Percentiles rank a stretch among this genome's conserved stretches.
Evolutionary conservation across 2,329 filamentous ascomycete species (phyloP).

Genomic region (Thyridium curvatum): DNA sequence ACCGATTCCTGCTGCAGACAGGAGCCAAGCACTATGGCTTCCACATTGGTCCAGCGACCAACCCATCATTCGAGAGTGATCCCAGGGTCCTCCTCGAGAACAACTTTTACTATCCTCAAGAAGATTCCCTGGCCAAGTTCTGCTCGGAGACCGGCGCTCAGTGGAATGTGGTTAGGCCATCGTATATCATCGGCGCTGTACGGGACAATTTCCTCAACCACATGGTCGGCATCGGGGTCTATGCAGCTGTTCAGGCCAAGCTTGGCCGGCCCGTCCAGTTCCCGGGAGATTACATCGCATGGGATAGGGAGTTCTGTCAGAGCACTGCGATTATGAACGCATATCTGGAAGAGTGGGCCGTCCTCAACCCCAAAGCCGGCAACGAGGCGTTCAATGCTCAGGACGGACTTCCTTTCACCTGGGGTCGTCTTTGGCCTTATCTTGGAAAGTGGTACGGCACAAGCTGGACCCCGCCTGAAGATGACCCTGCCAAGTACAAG

Average conservation of each 20-base stretch:
- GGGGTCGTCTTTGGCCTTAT: constrained; percentile 40
- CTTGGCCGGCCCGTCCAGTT: constrained; percentile 28
- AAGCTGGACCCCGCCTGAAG: constrained; percentile 22
- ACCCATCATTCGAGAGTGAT: constrained; percentile 38
- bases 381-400: constrained; percentile 43
- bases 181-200: constrained; percentile 40
- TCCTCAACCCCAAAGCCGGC: constrained; percentile 28
- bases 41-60: constrained; percentile 35
- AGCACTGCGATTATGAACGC: constrained; percentile 39
- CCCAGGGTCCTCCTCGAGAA: constrained; percentile 34
- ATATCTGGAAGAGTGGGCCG: constrained; percentile 43
- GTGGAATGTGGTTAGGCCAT: constrained; percentile 42
- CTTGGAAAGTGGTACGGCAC: constrained; percentile 37
- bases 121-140: constrained; percentile 38
- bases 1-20: constrained; percentile 41
- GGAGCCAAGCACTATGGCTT: constrained; percentile 47
- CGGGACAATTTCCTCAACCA: constrained; percentile 44
- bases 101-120: constrained; percentile 51
- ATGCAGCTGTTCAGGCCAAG: constrained; percentile 34
- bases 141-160: constrained; percentile 25
- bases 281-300: constrained; percentile 33
- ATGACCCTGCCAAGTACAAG: constrained; percentile 8
- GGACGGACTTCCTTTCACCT: constrained; percentile 37
- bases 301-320: constrained; percentile 34
- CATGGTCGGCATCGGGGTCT: constrained; percentile 39